Base-by-base conservation (phyloP, 2,329 filamentous ascomycete species). In the Mycogone perniciosa region DNA sequence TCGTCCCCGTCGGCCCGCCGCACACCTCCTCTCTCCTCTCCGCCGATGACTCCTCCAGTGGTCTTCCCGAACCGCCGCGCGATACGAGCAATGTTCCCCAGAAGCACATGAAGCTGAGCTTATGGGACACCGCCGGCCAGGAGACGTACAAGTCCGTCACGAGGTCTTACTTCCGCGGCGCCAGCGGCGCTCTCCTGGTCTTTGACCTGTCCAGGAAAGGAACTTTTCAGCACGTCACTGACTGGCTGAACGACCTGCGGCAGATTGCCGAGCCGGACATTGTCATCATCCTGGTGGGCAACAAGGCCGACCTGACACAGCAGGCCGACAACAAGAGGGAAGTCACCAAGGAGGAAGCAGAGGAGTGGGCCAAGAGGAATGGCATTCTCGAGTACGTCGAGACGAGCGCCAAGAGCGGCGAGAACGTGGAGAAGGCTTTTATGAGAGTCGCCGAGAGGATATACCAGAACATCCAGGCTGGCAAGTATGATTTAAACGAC, bases 131-230 rank as follows among this genome's bases (percentile, higher is more conserved):
- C 1, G 92, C 92, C 11, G 92, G 92, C 29, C 92, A 97, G 69
- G 92, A 97, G 74, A 96, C 90, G 9, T 97, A 97, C 76, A 96
- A 96, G 69, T 92, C 87, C 41, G 93, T 97, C 53, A 97, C 92
- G 7, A 79, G 92, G 49, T 93, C 88, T 55, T 96, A 96, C 73
- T 96, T 96, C 71, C 86, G 91, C 48, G 91, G 90, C 61, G 80
- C 80, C 11, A 80, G 76, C 29, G 80, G 80, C 53, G 80, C 79
- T 42, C 77, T 99, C 10, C 81, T 99, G 29, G 93, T 99, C 55
- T 99, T 96, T 65, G 93, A 99, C 69, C 92, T 99, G 58, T 88
- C 88, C 30, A 81, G 93, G 52, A 84, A 84, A 45, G 78, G 84
- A 46, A 97, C 92, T 6, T 97, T 97, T 65, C 74, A 82, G 54